Conservation (phyloP, 2,329 filamentous ascomycete genomes). For the Neophaeococcomyces aloes region DNA sequence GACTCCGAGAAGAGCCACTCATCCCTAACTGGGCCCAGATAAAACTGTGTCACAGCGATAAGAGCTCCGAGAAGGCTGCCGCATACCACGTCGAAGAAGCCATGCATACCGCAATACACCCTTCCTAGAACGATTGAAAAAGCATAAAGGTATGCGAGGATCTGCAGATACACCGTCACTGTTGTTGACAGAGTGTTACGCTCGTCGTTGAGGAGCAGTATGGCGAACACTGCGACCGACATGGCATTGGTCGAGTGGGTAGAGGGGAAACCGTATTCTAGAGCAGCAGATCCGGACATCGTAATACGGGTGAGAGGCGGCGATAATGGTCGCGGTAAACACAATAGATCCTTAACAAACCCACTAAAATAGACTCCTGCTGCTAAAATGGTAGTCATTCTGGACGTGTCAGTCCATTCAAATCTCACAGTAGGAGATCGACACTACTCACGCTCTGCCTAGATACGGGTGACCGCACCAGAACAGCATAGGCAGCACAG, state of each 20-base stretch:
- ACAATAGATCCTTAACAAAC: constrained; percentile 88
- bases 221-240: constrained; percentile 76
- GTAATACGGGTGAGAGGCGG: constrained; percentile 89
- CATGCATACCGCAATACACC: constrained; percentile 97
- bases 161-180: constrained; percentile 54
- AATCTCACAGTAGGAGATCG: background rate
- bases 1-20: constrained; percentile 54
- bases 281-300: constrained; percentile 88
- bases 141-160: constrained; percentile 70
- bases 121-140: constrained; percentile 81
- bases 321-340: constrained; percentile 80
- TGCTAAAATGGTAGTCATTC: constrained; percentile 60
- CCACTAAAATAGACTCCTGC: constrained; percentile 78
- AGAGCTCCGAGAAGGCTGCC: constrained; percentile 66
- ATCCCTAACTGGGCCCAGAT: constrained; percentile 52
- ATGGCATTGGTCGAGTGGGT: constrained; percentile 96
- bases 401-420: constrained; percentile 19
- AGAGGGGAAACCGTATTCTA: constrained; percentile 95
- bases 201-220: constrained; percentile 50
- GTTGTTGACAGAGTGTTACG: constrained; percentile 52
- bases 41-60: constrained; percentile 47
- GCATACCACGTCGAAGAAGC: constrained; percentile 79
- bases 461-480: constrained; percentile 85
- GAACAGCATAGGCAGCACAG: constrained; percentile 85
- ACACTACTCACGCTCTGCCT: constrained; percentile 64